These are phyloP conservation scores for Starmerella apis DNA, from an alignment of 805 yeast genomes.

Conservation along the genomic window DNA sequence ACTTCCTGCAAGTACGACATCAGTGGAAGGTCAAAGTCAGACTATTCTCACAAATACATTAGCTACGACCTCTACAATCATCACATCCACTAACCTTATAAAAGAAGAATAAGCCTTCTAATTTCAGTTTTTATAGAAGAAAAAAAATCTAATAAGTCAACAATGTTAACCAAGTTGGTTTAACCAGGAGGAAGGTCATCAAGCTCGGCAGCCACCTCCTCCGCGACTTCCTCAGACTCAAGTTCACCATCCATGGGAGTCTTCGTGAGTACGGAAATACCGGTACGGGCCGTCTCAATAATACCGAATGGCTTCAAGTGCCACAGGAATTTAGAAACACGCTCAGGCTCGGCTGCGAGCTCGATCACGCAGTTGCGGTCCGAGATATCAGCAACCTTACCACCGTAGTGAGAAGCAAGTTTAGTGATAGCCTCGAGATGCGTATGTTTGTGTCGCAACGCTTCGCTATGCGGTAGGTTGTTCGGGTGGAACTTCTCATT, in stretches of 20 bases:
- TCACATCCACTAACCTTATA: too few relatives aligned
- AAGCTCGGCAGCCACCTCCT: conserved; percentile 39
- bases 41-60: too few relatives aligned
- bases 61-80: too few relatives aligned
- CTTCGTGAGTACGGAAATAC: conserved; percentile 98
- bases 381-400: conserved; percentile 80
- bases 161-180: too few relatives aligned
- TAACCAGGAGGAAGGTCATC: conserved; percentile 97
- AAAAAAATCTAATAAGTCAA: too few relatives aligned
- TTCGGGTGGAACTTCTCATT: conserved; percentile 59
- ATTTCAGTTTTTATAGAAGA: too few relatives aligned
- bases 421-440: conserved; percentile 78
- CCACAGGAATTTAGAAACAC: conserved; percentile 76
- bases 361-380: conserved; percentile 92
- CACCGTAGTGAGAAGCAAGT: conserved; percentile 80
- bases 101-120: too few relatives aligned
- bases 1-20: neutral
- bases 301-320: conserved; percentile 93
- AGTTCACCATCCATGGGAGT: conserved; percentile 59
- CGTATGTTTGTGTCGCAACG: conserved; percentile 83
- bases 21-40: too few relatives aligned
- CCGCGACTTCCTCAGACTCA: conserved; percentile 35
- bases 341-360: conserved; percentile 84
- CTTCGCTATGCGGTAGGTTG: conserved; percentile 81
- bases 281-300: conserved; percentile 90